Evolutionary conservation across 192 early-diverging fungal genomes (phyloP).

Genomic region (Lunasporangiospora selenospora): DNA sequence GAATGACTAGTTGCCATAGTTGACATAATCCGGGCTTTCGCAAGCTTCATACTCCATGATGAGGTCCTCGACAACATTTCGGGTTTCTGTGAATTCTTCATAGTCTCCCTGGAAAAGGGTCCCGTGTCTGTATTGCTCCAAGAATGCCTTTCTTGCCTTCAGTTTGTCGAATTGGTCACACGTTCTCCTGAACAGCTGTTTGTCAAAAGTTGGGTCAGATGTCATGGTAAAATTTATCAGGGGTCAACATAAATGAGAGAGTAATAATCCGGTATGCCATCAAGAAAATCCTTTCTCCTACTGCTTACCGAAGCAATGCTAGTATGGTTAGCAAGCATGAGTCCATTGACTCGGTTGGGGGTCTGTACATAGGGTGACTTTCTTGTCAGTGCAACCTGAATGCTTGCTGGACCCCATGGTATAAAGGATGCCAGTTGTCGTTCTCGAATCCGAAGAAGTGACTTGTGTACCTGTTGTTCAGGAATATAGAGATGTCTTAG

Average conservation of each 20-base stretch:
- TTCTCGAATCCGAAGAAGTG: slow-evolving; percentile 93
- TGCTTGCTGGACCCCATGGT: slow-evolving; percentile 99
- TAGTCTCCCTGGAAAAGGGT: slow-evolving; percentile 79
- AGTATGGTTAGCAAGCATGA: slow-evolving; percentile 99
- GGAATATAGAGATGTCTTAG: no score
- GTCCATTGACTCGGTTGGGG: slow-evolving; percentile 91
- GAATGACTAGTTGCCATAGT: slow-evolving; percentile 47
- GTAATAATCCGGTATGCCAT: slow-evolving; percentile 10
- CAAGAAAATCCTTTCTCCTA: no score
- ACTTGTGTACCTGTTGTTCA: slow-evolving; percentile 92
- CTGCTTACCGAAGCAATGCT: slow-evolving; percentile 78
- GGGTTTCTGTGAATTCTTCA: slow-evolving; percentile 91
- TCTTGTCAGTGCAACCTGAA: slow-evolving; percentile 95
- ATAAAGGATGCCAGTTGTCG: slow-evolving; percentile 95
- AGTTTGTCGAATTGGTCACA: slow-evolving; percentile 94
- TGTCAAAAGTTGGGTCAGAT: no score
- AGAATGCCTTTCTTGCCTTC: slow-evolving; percentile 94
- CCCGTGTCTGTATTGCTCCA: slow-evolving; percentile 93
- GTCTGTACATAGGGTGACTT: slow-evolving; percentile 94
- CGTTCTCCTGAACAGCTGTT: slow-evolving; percentile 87
- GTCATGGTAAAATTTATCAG: no score
- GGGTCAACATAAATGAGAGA: slow-evolving; percentile 2
- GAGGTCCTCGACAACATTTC: slow-evolving; percentile 89
- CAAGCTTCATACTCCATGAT: slow-evolving; percentile 96
- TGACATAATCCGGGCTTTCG: slow-evolving; percentile 88